A percentile compares a stretch with the other conserved stretches of the same genome.
phyloP scores from a whole-genome alignment of 257 asterid species.

The Avicennia marina region DNA sequence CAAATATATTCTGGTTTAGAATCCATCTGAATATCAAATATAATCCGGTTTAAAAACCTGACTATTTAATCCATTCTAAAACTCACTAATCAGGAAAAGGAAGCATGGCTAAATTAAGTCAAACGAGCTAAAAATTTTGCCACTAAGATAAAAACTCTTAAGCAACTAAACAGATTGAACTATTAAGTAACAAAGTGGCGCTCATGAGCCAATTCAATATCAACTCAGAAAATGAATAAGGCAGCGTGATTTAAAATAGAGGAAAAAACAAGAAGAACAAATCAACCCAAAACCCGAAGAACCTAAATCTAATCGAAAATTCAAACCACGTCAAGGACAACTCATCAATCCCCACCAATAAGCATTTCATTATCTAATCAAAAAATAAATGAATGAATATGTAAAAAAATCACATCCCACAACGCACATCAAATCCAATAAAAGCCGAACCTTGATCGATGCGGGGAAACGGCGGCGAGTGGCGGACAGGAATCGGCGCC shows the following conservation, averaged over 20 bases:
- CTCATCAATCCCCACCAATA: constrained; percentile 17
- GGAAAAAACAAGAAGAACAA: neutral
- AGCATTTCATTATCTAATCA: constrained; percentile 14
- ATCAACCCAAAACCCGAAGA: neutral
- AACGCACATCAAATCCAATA: constrained; percentile 15
- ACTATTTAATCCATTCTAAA: too few relatives aligned
- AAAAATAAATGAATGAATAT: neutral
- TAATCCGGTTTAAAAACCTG: too few relatives aligned
- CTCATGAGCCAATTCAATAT: too few relatives aligned
- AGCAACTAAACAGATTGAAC: too few relatives aligned
- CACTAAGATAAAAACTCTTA: too few relatives aligned
- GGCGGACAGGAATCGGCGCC: constrained; percentile 61
- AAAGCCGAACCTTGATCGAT: constrained; percentile 54
- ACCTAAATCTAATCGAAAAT: neutral
- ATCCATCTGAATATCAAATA: too few relatives aligned
- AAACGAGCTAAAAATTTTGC: too few relatives aligned
- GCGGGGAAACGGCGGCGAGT: constrained; percentile 42
- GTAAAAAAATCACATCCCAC: constrained; percentile 17
- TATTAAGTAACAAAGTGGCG: too few relatives aligned
- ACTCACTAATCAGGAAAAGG: too few relatives aligned
- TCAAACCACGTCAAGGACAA: constrained; percentile 1
- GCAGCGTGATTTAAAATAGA: neutral
- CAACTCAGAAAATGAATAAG: too few relatives aligned
- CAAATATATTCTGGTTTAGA: too few relatives aligned
- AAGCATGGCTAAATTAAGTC: too few relatives aligned